Evolutionary conservation across 2,329 filamentous ascomycete species (phyloP).

Genomic region (Lasiodiplodia hormozganensis): DNA sequence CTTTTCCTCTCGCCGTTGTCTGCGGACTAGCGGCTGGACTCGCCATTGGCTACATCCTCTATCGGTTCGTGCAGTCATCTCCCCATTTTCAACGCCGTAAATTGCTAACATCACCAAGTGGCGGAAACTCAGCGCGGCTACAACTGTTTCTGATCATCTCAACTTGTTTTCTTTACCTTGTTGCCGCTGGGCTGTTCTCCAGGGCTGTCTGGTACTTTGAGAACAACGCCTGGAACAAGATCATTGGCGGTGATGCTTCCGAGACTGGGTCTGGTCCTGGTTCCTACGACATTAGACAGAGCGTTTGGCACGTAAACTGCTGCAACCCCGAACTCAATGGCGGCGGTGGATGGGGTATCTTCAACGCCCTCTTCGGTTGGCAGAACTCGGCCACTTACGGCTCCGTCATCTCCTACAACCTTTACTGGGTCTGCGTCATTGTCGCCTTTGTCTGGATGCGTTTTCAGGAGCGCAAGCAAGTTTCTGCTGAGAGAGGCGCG

Average conservation of each 20-base stretch:
- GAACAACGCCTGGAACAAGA: slow-evolving; percentile 70
- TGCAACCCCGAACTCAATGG: slow-evolving; percentile 77
- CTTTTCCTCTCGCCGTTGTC: slow-evolving; percentile 80
- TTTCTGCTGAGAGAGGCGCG: neutral
- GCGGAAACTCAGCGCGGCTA: slow-evolving; percentile 67
- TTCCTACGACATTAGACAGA: slow-evolving; percentile 73
- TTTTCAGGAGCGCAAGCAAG: slow-evolving; percentile 65
- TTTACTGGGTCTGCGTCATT: slow-evolving; percentile 83
- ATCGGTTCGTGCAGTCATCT: slow-evolving; percentile 58
- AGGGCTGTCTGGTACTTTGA: slow-evolving; percentile 78
- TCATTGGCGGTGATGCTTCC: slow-evolving; percentile 68
- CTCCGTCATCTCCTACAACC: slow-evolving; percentile 83
- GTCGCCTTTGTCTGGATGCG: slow-evolving; percentile 68
- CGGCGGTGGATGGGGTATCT: slow-evolving; percentile 83
- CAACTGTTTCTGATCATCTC: slow-evolving; percentile 83
- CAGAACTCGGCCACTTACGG: slow-evolving; percentile 87
- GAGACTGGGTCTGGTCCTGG: slow-evolving; percentile 73
- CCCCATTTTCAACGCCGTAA: too few species aligned
- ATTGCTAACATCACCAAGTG: slow-evolving; percentile 42
- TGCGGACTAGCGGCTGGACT: slow-evolving; percentile 72
- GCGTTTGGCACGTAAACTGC: slow-evolving; percentile 63
- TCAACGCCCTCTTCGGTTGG: slow-evolving; percentile 88
- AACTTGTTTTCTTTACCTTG: slow-evolving; percentile 83
- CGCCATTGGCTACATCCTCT: slow-evolving; percentile 75
- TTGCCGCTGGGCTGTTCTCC: slow-evolving; percentile 83